These are phyloP conservation scores for Rhodotorula sp. DNA, from an alignment of 1,284 basidiomycete genomes.

Conservation along the genomic window DNA sequence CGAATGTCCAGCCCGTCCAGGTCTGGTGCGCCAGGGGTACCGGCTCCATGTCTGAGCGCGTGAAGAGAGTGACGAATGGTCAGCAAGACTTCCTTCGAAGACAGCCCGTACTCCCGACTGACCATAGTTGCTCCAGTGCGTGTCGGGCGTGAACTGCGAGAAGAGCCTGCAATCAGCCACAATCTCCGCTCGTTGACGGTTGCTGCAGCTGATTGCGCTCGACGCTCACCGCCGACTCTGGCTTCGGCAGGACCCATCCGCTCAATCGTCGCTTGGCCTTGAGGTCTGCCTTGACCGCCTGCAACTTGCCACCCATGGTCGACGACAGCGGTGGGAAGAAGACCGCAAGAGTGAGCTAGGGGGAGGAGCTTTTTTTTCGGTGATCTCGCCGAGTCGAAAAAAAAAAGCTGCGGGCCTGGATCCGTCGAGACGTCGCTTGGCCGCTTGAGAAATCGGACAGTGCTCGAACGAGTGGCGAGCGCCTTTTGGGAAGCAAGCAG, in stretches of 20 bases:
- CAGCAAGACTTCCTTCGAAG: neutral
- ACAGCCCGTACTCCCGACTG: neutral
- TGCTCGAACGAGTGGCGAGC: too few species aligned
- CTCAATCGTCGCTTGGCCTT: neutral
- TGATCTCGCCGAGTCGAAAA: too few species aligned
- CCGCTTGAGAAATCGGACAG: too few species aligned
- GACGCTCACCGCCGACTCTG: conserved; percentile 11
- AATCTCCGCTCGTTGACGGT: too few species aligned
- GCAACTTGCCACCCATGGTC: conserved; percentile 6
- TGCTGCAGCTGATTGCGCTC: too few species aligned
- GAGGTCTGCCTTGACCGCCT: conserved; percentile 16
- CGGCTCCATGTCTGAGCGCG: conserved; percentile 15
- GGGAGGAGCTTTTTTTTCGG: too few species aligned
- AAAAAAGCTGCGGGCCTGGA: too few species aligned
- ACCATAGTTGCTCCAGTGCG: conserved; percentile 23
- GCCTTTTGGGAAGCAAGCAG: too few species aligned
- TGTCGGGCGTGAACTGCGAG: conserved; percentile 23
- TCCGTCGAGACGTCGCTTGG: too few species aligned
- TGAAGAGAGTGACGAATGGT: neutral
- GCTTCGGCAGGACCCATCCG: conserved; percentile 21
- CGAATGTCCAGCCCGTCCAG: conserved; percentile 59
- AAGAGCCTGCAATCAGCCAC: neutral
- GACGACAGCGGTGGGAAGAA: neutral
- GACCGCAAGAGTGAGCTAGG: neutral
- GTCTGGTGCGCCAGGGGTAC: conserved; percentile 9